These are phyloP conservation scores for Neurospora sp. DNA, from an alignment of 2,329 filamentous ascomycete species.

Conservation along the genomic window DNA sequence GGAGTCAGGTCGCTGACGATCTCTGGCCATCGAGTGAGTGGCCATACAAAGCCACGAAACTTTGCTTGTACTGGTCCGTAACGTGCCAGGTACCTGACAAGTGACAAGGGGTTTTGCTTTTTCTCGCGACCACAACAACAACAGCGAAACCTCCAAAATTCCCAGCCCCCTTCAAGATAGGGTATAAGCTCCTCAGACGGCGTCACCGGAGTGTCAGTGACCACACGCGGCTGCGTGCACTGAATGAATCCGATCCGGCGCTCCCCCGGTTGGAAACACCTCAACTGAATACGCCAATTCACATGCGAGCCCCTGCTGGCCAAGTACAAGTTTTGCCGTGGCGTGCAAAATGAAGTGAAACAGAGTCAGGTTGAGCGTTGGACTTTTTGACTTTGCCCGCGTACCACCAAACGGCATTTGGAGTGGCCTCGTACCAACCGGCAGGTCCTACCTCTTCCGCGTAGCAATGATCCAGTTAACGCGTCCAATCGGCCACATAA, in stretches of 20 bases:
- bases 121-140: not conserved
- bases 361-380: not conserved
- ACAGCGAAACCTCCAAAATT: not conserved
- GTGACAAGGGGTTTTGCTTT: not conserved
- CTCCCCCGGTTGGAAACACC: not conserved
- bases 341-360: too few species aligned
- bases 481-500: slow-evolving; percentile 41
- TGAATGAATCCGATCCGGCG: not conserved
- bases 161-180: not conserved
- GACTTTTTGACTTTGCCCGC: not conserved
- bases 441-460: slow-evolving; percentile 20
- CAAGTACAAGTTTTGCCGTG: not conserved
- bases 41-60: not conserved
- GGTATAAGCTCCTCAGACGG: not conserved
- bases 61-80: not conserved
- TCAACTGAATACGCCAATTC: not conserved
- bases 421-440: not conserved
- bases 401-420: not conserved
- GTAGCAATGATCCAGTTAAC: slow-evolving; percentile 43
- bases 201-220: too few species aligned
- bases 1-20: not conserved
- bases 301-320: not conserved
- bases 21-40: not conserved
- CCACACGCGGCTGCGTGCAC: not conserved
- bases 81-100: not conserved